Percentiles rank a stretch among this genome's conserved stretches.
These are phyloP conservation scores for Xerophyta viscosa DNA, from an alignment of 106 monocot species.

Conservation along the genomic window DNA sequence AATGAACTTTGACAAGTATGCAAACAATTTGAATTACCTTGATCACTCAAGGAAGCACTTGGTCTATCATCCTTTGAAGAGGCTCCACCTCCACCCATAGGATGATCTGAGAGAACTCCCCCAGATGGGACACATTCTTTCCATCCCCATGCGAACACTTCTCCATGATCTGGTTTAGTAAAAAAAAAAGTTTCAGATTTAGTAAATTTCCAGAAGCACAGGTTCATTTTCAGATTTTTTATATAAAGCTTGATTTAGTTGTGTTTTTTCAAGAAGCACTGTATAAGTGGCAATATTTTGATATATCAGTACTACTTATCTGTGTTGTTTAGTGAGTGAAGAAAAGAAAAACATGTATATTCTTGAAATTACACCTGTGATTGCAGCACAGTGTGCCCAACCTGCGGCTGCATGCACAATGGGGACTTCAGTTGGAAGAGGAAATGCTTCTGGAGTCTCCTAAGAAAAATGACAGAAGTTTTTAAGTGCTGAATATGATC, in stretches of 20 bases:
- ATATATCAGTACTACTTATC: too few relatives aligned
- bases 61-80: slow-evolving; percentile 63
- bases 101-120: slow-evolving; percentile 37
- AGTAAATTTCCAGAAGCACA: too few relatives aligned
- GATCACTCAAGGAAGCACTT: slow-evolving; percentile 24
- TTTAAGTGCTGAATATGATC: not conserved
- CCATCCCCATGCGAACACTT: slow-evolving; percentile 99
- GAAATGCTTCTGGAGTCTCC: slow-evolving; percentile 87
- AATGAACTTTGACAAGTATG: too few relatives aligned
- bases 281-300: too few relatives aligned
- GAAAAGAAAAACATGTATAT: too few relatives aligned
- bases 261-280: too few relatives aligned
- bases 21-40: too few relatives aligned
- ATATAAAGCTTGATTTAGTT: too few relatives aligned
- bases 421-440: slow-evolving; percentile 52
- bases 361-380: slow-evolving; percentile 75
- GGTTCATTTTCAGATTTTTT: too few relatives aligned
- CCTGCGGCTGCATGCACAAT: slow-evolving; percentile 84
- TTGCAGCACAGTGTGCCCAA: slow-evolving; percentile 91
- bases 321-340: too few relatives aligned
- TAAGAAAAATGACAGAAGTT: slow-evolving; percentile 7
- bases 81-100: too few relatives aligned
- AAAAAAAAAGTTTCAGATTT: too few relatives aligned
- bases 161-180: slow-evolving; percentile 43
- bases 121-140: slow-evolving; percentile 95